Percentiles rank a stretch among this genome's conserved stretches.
Conservation (phyloP, 1,139 yeast genomes). For the Pneumocystis canis region DNA sequence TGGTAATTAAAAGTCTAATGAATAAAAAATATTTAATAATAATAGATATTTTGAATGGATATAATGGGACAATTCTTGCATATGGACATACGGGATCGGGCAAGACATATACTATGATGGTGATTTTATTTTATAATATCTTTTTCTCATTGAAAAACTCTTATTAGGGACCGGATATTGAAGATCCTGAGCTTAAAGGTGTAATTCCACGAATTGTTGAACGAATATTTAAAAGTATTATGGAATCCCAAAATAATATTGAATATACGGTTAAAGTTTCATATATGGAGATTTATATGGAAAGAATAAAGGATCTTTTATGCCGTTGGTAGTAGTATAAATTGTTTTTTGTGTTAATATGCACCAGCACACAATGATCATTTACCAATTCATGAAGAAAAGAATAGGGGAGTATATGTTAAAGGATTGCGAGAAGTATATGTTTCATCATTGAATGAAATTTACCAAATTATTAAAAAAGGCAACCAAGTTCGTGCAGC, state of each 20-base stretch:
- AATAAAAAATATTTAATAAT: neutral
- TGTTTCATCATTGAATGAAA: constrained; percentile 45
- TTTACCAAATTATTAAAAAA: constrained; percentile 39
- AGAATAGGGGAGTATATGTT: constrained; percentile 52
- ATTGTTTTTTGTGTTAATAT: neutral
- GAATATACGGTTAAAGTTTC: constrained; percentile 60
- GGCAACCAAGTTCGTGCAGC: constrained; percentile 46
- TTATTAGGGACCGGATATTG: constrained; percentile 36
- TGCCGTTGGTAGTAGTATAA: constrained; percentile 16
- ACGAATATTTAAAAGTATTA: constrained; percentile 45
- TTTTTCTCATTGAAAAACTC: neutral
- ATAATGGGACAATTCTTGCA: constrained; percentile 71
- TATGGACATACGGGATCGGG: constrained; percentile 89
- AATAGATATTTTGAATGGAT: constrained; percentile 45
- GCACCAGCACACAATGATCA: constrained; percentile 20
- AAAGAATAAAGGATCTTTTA: constrained; percentile 52
- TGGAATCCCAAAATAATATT: constrained; percentile 36
- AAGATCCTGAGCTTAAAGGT: constrained; percentile 35
- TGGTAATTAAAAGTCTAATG: constrained; percentile 12
- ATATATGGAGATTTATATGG: constrained; percentile 73
- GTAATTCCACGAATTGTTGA: constrained; percentile 62
- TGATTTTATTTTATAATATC: neutral
- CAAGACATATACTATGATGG: constrained; percentile 68
- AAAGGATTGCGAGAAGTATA: constrained; percentile 50
- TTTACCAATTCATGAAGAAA: constrained; percentile 52